Evolutionary conservation across 1,284 basidiomycete genomes (phyloP).

Genomic region (Ustilago crameri): DNA sequence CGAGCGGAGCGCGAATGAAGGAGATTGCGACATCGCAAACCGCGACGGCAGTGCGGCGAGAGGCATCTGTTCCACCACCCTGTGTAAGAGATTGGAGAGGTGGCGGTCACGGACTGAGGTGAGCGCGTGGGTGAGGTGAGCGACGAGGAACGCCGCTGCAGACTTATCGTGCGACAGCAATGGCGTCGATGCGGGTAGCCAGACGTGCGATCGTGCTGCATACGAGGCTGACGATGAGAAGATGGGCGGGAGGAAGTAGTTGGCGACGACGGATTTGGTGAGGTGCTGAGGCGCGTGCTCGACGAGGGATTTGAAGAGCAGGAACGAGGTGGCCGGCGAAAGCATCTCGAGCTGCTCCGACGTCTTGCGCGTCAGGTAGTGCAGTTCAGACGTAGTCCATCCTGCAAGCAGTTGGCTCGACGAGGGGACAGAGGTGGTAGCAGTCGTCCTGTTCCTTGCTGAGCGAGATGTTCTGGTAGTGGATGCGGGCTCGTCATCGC

Average conservation of each 20-base stretch:
- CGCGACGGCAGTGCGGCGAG: slow-evolving; percentile 18
- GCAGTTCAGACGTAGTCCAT: slow-evolving; percentile 38
- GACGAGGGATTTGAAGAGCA: slow-evolving; percentile 26
- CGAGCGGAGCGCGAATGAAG: slow-evolving; percentile 30
- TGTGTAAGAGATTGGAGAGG: slow-evolving; percentile 2
- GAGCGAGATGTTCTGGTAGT: slow-evolving; percentile 2
- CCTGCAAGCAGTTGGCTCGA: slow-evolving; percentile 22
- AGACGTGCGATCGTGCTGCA: slow-evolving; percentile 29
- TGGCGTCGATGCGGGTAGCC: slow-evolving; percentile 39
- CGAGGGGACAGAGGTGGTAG: background rate
- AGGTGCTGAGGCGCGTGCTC: slow-evolving; percentile 25
- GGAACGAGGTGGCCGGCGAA: slow-evolving; percentile 26
- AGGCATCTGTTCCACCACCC: slow-evolving; percentile 6
- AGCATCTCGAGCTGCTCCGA: slow-evolving; percentile 38
- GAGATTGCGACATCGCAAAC: slow-evolving; percentile 2
- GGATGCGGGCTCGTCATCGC: slow-evolving; percentile 11
- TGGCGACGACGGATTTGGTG: slow-evolving; percentile 26
- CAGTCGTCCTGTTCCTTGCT: slow-evolving; percentile 3
- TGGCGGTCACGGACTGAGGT: slow-evolving; percentile 2
- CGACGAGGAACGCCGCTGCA: slow-evolving; percentile 23
- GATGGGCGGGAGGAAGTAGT: slow-evolving; percentile 37
- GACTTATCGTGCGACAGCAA: slow-evolving; percentile 36
- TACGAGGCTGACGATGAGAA: background rate
- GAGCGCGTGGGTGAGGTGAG: slow-evolving; percentile 21
- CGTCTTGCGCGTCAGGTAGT: slow-evolving; percentile 34